These are phyloP conservation scores for Trichomonas gallinae DNA, from an alignment of 208 protist species.

Conservation along the genomic window DNA sequence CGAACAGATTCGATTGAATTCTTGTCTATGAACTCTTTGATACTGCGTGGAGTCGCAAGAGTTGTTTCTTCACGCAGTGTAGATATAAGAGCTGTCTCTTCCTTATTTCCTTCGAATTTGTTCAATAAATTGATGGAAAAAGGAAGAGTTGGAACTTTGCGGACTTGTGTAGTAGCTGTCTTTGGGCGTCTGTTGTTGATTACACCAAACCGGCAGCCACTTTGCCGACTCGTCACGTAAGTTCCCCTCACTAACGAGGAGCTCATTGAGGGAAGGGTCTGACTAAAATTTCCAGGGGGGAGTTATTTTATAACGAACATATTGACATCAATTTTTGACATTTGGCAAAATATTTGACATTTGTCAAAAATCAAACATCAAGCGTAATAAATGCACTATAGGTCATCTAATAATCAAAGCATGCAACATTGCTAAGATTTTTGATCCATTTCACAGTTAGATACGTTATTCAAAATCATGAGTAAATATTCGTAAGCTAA, in stretches of 20 bases:
- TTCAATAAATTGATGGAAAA: not conserved
- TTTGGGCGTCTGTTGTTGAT: not conserved
- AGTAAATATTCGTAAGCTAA: too few relatives aligned
- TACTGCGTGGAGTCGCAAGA: not conserved
- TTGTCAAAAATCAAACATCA: too few relatives aligned
- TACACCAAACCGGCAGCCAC: not conserved
- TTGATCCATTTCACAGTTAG: too few relatives aligned
- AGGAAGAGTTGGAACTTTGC: not conserved
- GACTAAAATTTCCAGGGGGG: too few relatives aligned
- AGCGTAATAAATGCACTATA: too few relatives aligned
- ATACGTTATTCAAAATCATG: too few relatives aligned
- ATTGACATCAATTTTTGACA: too few relatives aligned
- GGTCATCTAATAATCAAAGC: too few relatives aligned
- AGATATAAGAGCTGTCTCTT: not conserved
- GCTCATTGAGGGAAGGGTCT: not conserved
- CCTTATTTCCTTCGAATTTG: not conserved
- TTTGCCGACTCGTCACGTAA: not conserved
- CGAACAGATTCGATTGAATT: not conserved
- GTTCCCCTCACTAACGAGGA: not conserved
- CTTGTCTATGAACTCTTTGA: not conserved
- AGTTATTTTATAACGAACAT: too few relatives aligned
- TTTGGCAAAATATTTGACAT: too few relatives aligned
- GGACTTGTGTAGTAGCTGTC: not conserved
- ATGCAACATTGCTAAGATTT: too few relatives aligned
- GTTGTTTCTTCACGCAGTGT: not conserved